Percentiles rank a stretch among this genome's conserved stretches.
Conservation (phyloP, 345 rosid genomes). For the Garcia nutans region DNA sequence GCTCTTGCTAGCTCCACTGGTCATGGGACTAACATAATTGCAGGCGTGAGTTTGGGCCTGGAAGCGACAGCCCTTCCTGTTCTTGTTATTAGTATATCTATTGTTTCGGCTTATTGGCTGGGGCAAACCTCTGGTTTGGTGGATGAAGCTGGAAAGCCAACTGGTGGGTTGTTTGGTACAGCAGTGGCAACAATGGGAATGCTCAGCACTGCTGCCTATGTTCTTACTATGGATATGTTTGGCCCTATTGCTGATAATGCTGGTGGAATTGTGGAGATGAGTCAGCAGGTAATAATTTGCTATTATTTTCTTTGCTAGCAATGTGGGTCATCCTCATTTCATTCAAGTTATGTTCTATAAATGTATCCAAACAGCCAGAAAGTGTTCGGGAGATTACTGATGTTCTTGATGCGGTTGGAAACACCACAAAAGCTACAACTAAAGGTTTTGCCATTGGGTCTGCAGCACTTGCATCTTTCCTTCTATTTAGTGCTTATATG, state of each 20-base stretch:
- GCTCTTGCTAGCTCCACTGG: slow-evolving; percentile 98
- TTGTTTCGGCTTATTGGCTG: slow-evolving; percentile 86
- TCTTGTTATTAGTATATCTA: slow-evolving; percentile 78
- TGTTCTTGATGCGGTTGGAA: slow-evolving; percentile 99
- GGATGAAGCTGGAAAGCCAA: slow-evolving; percentile 81
- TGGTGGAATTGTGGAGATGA: slow-evolving; percentile 99
- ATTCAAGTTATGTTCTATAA: not conserved
- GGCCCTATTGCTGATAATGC: slow-evolving; percentile 99
- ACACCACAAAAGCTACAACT: slow-evolving; percentile 97
- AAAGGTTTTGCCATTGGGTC: slow-evolving; percentile 99
- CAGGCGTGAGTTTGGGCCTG: slow-evolving; percentile 97
- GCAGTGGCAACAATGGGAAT: slow-evolving; percentile 99
- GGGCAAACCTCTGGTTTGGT: slow-evolving; percentile 91
- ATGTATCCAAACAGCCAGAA: slow-evolving; percentile 60
- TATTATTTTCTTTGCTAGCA: slow-evolving; percentile 1
- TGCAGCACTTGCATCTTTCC: slow-evolving; percentile 98
- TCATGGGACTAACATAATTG: slow-evolving; percentile 98
- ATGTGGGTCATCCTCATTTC: slow-evolving; percentile 1
- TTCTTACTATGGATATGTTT: slow-evolving; percentile 99
- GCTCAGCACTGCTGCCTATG: slow-evolving; percentile 99
- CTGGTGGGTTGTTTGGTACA: slow-evolving; percentile 96
- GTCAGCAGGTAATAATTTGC: slow-evolving; percentile 77
- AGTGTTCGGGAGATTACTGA: slow-evolving; percentile 98
- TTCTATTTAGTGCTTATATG: slow-evolving; percentile 98
- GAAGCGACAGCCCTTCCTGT: slow-evolving; percentile 99